Percentiles rank a stretch among this genome's conserved stretches.
These are phyloP conservation scores for Gremmenia infestans DNA, from an alignment of 2,329 filamentous ascomycete genomes.

Conservation along the genomic window DNA sequence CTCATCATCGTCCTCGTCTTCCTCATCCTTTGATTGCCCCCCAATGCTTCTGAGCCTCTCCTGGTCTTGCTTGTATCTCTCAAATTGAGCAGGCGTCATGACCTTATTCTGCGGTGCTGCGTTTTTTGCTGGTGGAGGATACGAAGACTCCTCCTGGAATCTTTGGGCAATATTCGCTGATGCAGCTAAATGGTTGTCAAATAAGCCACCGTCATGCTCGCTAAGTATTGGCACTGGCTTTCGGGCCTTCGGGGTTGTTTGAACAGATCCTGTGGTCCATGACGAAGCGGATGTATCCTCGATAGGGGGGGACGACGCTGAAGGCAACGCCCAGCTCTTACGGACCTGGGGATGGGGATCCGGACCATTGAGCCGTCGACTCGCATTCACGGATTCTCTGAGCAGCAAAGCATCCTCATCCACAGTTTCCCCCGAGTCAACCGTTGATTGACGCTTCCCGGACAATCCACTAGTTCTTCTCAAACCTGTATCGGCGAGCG, in stretches of 20 bases:
- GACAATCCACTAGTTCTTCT: conserved; percentile 29
- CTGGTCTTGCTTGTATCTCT: conserved; percentile 72
- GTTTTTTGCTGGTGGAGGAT: conserved; percentile 9
- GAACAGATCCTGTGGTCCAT: conserved; percentile 18
- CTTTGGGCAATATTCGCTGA: conserved; percentile 26
- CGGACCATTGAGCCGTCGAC: conserved; percentile 24
- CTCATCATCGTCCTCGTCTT: conserved; percentile 58
- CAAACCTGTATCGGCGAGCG: conserved; percentile 16
- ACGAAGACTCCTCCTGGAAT: conserved; percentile 21
- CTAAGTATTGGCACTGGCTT: conserved; percentile 12
- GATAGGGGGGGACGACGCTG: conserved; percentile 14
- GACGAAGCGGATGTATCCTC: conserved; percentile 15
- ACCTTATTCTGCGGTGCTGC: conserved; percentile 61
- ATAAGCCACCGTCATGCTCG: conserved; percentile 25
- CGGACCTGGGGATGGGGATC: conserved; percentile 17
- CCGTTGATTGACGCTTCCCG: conserved; percentile 24
- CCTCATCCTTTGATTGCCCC: conserved; percentile 43
- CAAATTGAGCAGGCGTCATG: conserved; percentile 87
- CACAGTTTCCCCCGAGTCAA: conserved; percentile 23
- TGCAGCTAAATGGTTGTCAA: conserved; percentile 26
- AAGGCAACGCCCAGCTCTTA: conserved; percentile 27
- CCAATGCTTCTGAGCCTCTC: conserved; percentile 49
- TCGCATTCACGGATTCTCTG: conserved; percentile 29
- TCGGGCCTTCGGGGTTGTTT: conserved; percentile 23
- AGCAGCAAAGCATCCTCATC: conserved; percentile 32